Evolutionary conservation across 2,329 filamentous ascomycete species (phyloP), one percentile per base, ranked within the genome.

Genomic region (Penicillium sp.): DNA sequence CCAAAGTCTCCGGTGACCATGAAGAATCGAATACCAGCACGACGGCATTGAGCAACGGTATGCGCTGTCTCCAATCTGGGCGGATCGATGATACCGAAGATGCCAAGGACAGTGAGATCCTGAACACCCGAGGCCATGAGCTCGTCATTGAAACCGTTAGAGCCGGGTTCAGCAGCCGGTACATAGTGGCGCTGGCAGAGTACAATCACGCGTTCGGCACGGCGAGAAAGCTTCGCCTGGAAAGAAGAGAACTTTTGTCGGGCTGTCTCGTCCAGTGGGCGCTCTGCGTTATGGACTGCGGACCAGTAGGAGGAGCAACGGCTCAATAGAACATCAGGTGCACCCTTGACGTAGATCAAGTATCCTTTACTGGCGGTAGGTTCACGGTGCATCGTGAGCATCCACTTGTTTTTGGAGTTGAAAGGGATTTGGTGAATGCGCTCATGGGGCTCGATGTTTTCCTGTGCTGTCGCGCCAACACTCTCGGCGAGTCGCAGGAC

Each of bases 351-450:
- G 27, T 84, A 63, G 27, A 66, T 33, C 32, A 65, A 51, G 24
- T 62, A 63, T 15, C 37, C 44, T 4, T 51, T 50, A 9, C 29
- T 75, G 57, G 13, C 69, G 70, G 27, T 71, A 63, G 55, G 60
- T 57, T 64, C 54, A 49, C 57, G 52, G 49, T 58, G 57, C 51
- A 85, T 77, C 28, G 82, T 79, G 44, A 91, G 80, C 81, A 89
- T 90, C 69, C 83, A 90, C 67, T 91, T 91, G 72, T 90, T 90
- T 72, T 89, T 88, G 66, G 84, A 88, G 71, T 90, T 91, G 71
- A 91, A 91, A 0, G 85, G 83, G 20, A 88, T 75, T 49, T 87
- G 82, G 59, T 84, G 89, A 3, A 82, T 78, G 47, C 81, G 82
- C 37, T 78, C 77, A 82, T 84, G 89, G 54, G 77, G 23, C 2